These are phyloP conservation scores for Sporothrix mexicana DNA, from an alignment of 2,329 filamentous ascomycete genomes.

Conservation along the genomic window DNA sequence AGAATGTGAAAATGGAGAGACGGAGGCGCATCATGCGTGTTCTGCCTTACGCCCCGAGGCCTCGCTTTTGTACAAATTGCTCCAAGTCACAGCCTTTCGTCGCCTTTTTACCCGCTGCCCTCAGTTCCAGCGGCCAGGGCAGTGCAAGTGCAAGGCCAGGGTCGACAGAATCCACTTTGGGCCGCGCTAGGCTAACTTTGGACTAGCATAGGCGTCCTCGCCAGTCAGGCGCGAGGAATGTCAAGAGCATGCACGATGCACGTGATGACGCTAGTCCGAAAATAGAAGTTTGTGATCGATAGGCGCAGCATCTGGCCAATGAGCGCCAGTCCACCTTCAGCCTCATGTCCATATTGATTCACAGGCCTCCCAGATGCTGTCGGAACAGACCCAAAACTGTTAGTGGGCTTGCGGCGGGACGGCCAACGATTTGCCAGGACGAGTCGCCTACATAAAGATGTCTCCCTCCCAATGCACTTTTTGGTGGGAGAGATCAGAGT, in stretches of 20 bases:
- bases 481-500: neutral
- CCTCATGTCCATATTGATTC: neutral
- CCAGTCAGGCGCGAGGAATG: slow-evolving; percentile 7
- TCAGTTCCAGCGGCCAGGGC: neutral
- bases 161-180: neutral
- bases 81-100: slow-evolving; percentile 11
- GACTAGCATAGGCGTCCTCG: neutral
- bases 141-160: slow-evolving; percentile 9
- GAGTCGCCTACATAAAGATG: slow-evolving; percentile 14
- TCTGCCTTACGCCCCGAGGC: slow-evolving; percentile 18
- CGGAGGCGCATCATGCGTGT: slow-evolving; percentile 15
- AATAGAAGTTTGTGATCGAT: neutral
- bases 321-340: neutral
- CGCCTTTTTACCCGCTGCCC: slow-evolving; percentile 18
- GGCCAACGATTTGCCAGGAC: slow-evolving; percentile 15
- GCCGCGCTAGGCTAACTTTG: neutral
- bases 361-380: slow-evolving; percentile 12
- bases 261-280: neutral
- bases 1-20: neutral
- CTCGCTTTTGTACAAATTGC: slow-evolving; percentile 23
- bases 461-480: neutral
- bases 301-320: slow-evolving; percentile 21
- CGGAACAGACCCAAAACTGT: slow-evolving; percentile 15
- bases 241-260: neutral
- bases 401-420: neutral